A percentile compares a stretch with the other conserved stretches of the same genome.
Evolutionary conservation across 768 basidiomycete species (phyloP).

Genomic region (Lentinula raphanica): DNA sequence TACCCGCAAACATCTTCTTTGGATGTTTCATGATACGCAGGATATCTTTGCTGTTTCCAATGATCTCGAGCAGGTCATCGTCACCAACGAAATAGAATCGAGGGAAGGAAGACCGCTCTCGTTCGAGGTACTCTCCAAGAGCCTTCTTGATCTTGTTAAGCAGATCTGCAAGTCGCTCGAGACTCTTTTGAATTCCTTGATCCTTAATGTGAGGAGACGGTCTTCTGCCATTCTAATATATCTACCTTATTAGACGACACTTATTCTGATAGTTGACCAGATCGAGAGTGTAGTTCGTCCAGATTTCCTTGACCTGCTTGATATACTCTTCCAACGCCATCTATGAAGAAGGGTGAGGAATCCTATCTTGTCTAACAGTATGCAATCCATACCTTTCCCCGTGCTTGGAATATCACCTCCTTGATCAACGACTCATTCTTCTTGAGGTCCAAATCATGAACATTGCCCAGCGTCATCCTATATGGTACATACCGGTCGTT

Average conservation of each 20-base stretch:
- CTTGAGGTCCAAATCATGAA: conserved; percentile 95
- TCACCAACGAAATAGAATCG: conserved; percentile 99
- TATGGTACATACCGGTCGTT: neutral
- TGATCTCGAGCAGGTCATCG: conserved; percentile 97
- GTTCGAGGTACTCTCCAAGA: conserved; percentile 95
- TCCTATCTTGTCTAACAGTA: neutral
- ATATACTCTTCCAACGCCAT: conserved; percentile 96
- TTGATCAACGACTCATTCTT: conserved; percentile 88
- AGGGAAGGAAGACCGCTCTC: conserved; percentile 96
- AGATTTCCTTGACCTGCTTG: conserved; percentile 93
- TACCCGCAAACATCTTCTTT: conserved; percentile 99
- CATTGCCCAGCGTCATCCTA: conserved; percentile 93
- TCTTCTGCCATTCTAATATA: neutral
- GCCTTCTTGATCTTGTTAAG: conserved; percentile 99
- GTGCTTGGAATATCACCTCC: conserved; percentile 94
- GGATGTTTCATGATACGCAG: conserved; percentile 97
- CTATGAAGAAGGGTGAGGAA: conserved; percentile 33
- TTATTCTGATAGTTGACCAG: conserved; percentile 99
- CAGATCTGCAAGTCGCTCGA: conserved; percentile 93
- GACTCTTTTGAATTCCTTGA: conserved; percentile 90
- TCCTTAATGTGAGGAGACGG: conserved; percentile 10
- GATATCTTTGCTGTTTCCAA: conserved; percentile 99
- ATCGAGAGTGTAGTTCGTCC: conserved; percentile 94
- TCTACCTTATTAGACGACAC: conserved; percentile 86
- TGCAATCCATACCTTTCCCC: conserved; percentile 76